These are phyloP conservation scores for Chaetomiaceae sp. DNA, from an alignment of 2,329 filamentous ascomycete species.

Conservation along the genomic window DNA sequence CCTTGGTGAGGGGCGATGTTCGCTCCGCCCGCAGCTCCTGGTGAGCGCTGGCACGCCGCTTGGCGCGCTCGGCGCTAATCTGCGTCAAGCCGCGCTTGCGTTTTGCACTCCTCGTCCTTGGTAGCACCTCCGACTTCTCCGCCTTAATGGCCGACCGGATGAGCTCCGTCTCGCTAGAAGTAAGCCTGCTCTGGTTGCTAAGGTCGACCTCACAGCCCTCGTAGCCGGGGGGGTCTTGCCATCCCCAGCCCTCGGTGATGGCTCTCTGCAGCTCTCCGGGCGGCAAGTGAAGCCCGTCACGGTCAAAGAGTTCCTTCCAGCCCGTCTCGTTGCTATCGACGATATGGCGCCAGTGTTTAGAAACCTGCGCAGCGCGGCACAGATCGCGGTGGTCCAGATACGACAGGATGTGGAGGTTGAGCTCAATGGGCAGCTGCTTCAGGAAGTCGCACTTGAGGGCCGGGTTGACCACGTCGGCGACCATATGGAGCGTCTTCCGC, in stretches of 20 bases:
- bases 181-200: constrained; percentile 50
- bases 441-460: constrained; percentile 93
- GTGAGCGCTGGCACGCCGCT: constrained; percentile 46
- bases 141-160: constrained; percentile 35
- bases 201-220: constrained; percentile 78
- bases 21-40: constrained; percentile 44
- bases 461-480: constrained; percentile 87
- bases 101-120: constrained; percentile 47
- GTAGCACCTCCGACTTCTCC: constrained; percentile 32
- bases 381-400: constrained; percentile 82
- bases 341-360: constrained; percentile 85
- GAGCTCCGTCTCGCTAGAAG: constrained; percentile 48
- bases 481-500: constrained; percentile 79
- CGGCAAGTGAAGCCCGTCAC: constrained; percentile 72
- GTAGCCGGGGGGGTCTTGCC: constrained; percentile 77
- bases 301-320: constrained; percentile 89
- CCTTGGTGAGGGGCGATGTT: constrained; percentile 35
- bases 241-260: constrained; percentile 90
- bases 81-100: constrained; percentile 48
- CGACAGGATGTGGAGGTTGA: constrained; percentile 79
- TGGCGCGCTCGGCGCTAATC: constrained; percentile 43
- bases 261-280: constrained; percentile 79
- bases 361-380: constrained; percentile 86
- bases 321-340: constrained; percentile 90
- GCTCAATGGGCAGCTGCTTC: constrained; percentile 72